Conservation (phyloP, 75 land plant species). For the Gnetum montanum region DNA sequence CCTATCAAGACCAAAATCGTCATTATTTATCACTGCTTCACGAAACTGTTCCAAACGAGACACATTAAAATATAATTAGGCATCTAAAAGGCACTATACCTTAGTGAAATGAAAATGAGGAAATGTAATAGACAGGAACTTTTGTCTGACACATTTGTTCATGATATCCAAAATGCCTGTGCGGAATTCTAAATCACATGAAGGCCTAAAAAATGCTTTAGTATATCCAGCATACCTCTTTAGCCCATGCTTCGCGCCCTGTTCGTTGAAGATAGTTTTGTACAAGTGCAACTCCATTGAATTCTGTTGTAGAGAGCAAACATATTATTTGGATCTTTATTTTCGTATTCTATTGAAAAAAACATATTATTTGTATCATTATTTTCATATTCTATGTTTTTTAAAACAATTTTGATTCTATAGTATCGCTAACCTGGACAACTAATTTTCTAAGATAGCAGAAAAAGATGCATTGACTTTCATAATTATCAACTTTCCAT, state of each 20-base stretch:
- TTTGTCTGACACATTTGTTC: not conserved
- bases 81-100: not conserved
- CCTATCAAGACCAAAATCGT: slow-evolving; percentile 48
- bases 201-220: not conserved
- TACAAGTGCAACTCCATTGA: slow-evolving; percentile 89
- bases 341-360: not conserved
- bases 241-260: slow-evolving; percentile 81
- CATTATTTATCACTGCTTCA: slow-evolving; percentile 59
- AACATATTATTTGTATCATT: not conserved
- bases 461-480: not conserved
- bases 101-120: not conserved
- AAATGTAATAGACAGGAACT: not conserved
- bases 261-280: slow-evolving; percentile 79
- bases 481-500: not conserved
- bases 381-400: too few species aligned
- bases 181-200: not conserved
- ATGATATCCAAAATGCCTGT: too few species aligned
- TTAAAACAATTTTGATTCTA: not conserved
- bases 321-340: not conserved
- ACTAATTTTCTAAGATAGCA: not conserved
- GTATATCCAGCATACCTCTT: slow-evolving; percentile 49
- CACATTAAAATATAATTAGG: not conserved
- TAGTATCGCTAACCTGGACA: not conserved
- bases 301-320: slow-evolving; percentile 39
- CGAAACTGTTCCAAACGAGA: slow-evolving; percentile 51